Base-by-base conservation (phyloP, 768 basidiomycete genomes). In the Pilatotrama ljubarskyi region DNA sequence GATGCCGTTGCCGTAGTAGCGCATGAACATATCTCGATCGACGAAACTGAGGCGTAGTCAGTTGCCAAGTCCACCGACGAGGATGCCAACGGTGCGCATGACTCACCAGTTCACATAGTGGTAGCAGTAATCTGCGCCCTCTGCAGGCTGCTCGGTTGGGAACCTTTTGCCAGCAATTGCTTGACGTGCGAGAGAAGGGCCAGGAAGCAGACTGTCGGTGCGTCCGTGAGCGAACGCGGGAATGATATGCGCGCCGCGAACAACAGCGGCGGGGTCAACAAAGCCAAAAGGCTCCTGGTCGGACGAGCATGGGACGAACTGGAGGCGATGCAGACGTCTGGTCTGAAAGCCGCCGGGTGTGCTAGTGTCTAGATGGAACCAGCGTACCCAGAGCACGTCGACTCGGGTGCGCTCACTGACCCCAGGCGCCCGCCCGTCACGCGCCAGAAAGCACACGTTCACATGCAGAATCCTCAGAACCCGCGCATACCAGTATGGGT, bases 241-340 rank as follows among this genome's bases (percentile, higher is more conserved):
- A 11, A 82, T 74, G 3, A 83, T 55, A 59, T 84, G 81, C 2
- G 62, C 69, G 0, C 69, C 75, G 0, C 74, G 66, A 22, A 83
- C 65, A 3, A 84, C 72, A 0, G 67, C 61, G 0, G 59, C 57
- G 0, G 82, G 83, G 58, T 83, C 72, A 0, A 83, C 22, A 40
- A 84, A 83, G 0, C 80, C 76, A 54, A 80, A 83, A 4, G 29
- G 1, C 75, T 71, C 1, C 14, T 10, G 29, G 5, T 5, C 29
- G 10, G 29, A 4, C 29, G 5, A 71, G 70, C 0, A n/a, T n/a
- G 66, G 54, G 9, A 81, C 64, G 60, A 79, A 83, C 0, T 71
- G 72, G 7, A 47, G 9, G 15, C 24, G 67, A 18, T 73, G 77
- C 0, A 80, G 68, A 0, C 67, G 65, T n/a, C 68, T 58, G 0